phyloP scores from a whole-genome alignment of 2,329 filamentous ascomycete genomes.

The Chalaropsis ovoidea region DNA sequence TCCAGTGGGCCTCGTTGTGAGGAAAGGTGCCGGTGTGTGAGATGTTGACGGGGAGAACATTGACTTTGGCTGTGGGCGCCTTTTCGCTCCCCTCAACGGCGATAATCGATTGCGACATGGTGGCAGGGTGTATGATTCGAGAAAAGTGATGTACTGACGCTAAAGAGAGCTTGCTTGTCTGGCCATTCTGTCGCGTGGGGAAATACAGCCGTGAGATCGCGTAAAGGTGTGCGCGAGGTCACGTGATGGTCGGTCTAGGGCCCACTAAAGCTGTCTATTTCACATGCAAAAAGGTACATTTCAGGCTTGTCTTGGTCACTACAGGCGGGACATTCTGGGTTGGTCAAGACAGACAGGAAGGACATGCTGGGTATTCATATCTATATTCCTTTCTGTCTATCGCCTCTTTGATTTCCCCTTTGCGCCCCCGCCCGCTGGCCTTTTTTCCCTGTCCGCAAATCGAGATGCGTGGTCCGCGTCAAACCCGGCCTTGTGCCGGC shows the following conservation, averaged over 20 bases:
- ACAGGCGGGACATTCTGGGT: too few species aligned
- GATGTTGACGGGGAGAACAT: conserved; percentile 72
- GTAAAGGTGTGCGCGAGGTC: too few species aligned
- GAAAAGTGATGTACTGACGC: neutral
- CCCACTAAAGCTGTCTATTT: too few species aligned
- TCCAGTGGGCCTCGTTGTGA: conserved; percentile 59
- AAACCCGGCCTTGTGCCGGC: conserved; percentile 72
- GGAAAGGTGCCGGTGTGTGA: conserved; percentile 66
- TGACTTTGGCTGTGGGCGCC: conserved; percentile 42
- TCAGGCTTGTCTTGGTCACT: too few species aligned
- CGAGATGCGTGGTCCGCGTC: conserved; percentile 67
- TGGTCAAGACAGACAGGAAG: too few species aligned
- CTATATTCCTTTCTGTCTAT: neutral
- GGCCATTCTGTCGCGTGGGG: too few species aligned
- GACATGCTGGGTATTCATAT: too few species aligned
- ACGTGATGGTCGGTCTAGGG: too few species aligned
- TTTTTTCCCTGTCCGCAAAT: conserved; percentile 35
- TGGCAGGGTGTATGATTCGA: conserved; percentile 14
- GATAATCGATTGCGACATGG: conserved; percentile 39
- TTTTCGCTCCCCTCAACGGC: conserved; percentile 31
- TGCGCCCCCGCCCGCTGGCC: neutral
- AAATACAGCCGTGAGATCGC: too few species aligned
- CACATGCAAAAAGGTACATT: too few species aligned
- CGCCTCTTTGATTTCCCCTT: conserved; percentile 31
- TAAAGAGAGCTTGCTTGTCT: neutral